Base-by-base conservation (phyloP, 1,284 basidiomycete genomes). In the Trichosporon sp. region DNA sequence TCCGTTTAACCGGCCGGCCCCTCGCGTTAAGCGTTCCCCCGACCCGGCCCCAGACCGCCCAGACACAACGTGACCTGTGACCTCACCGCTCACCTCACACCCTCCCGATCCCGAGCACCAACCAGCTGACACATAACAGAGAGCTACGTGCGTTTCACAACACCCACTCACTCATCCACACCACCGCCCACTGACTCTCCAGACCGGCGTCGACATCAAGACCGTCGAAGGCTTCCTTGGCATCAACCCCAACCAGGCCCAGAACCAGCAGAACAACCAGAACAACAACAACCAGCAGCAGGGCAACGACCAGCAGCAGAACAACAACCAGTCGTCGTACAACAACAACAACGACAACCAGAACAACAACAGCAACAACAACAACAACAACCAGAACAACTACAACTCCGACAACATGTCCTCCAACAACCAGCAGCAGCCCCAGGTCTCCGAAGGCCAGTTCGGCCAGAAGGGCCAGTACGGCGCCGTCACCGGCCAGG, bases 401-500 rank as follows among this genome's bases (percentile, higher is more conserved):
- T 29, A 34, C 38, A 56, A 47, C 38, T 32, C 32, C 65, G 58
- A 62, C 34, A 44, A 21, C 56, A 60, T 60, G 56, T 60, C 56
- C 18, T 15, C 27, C 56, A 60, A 60, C 53, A 65, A 65, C 64
- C 58, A 56, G 65, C 68, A 69, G 68, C 23, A 65, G 35, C 60
- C 38, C 11, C 60, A 53, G 60, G 42, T 34, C 32, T 60, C 56
- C 7, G 56, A 60, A 15, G 65, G 68, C 65, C 68, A 69, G 65
- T 69, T 66, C 60, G 65, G 42, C 47, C 34, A 56, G 60, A 34
- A 62, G 32, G 65, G 68, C 34, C 60, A 58, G 64, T 69, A 65
- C 60, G 65, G 68, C 34, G 64, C 58, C n/a, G 68, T 65, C 42
- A 63, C 68, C n/a, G 65, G 68, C 60, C 42, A 25, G 29, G 68